Base-by-base conservation (phyloP, 768 basidiomycete species). In the Suillus brevipes region DNA sequence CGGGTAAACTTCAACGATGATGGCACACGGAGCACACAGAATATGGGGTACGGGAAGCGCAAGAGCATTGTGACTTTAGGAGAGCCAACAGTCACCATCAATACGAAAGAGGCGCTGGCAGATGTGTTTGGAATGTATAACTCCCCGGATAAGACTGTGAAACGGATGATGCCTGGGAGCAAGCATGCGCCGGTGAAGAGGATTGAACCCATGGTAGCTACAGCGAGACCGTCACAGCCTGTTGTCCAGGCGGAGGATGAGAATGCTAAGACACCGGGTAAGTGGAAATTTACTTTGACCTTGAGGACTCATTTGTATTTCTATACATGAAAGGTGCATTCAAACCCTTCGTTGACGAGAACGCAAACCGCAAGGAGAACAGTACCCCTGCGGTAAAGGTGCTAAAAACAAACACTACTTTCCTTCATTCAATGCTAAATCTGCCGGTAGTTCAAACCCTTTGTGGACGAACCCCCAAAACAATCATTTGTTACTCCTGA, bases 101-200 rank as follows among this genome's bases (percentile, higher is more conserved):
- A 97, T 74, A 99, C 97, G 36, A 96, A 95, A 75, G 93, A 94
- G 67, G 97, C 97, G 4, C 83, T 97, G 40, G 91, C 87, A 14
- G 95, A 98, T 72, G 94, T 99, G 49, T 95, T 96, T 78, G 91
- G 89, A 61, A 95, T 99, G 90, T 99, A 95, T 74, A 97, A 97
- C 74, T 93, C 91, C 10, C 92, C 92, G 3, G 91, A 92, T 66
- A 92, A 88, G 78, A 89, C 89, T 0, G 81, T 82, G 53, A 86
- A 84, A 60, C 76, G 83, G 31, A 69, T 80, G 18, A 73, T 81
- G 68, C 84, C 85, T 6, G 89, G 90, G 28, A 90, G 87, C 69
- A 91, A 91, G 71, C 85, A 91, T 72, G 89, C 89, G 0, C 89
- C 89, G 38, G 79, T 91, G 38, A 85, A 82, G 74, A 89, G 85